A percentile compares a stretch with the other conserved stretches of the same genome.
Evolutionary conservation across 176 grass and related monocot genomes (phyloP).

Genomic region (Cenchrus fungigraminus): DNA sequence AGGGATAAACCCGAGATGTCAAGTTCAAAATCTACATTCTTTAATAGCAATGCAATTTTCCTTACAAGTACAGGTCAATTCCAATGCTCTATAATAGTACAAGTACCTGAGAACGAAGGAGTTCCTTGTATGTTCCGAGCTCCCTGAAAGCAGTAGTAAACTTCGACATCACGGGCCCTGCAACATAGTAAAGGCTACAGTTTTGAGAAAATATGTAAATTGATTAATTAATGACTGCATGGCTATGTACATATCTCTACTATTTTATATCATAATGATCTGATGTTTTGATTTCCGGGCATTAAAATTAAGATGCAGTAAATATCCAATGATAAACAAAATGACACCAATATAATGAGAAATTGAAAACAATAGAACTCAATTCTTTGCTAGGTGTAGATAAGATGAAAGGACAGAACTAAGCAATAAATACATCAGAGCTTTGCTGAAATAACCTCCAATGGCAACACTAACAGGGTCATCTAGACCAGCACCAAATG

Average conservation of each 20-base stretch:
- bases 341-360: not conserved
- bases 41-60: constrained; percentile 27
- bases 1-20: not conserved
- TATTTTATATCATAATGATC: not conserved
- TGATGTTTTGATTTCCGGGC: not conserved
- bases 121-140: constrained; percentile 80
- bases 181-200: constrained; percentile 31
- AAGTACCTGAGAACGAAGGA: constrained; percentile 90
- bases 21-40: constrained; percentile 11
- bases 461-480: constrained; percentile 92
- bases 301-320: not conserved
- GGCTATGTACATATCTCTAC: not conserved
- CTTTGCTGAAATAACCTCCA: constrained; percentile 70
- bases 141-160: constrained; percentile 78
- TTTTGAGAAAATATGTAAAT: constrained; percentile 22
- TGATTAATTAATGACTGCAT: not conserved
- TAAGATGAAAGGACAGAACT: constrained; percentile 30
- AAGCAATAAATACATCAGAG: constrained; percentile 39
- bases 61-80: constrained; percentile 6
- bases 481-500: constrained; percentile 92
- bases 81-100: not conserved
- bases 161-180: constrained; percentile 75
- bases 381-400: constrained; percentile 23
- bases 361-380: constrained; percentile 23
- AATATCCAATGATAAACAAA: not conserved